Conservation (phyloP, 805 yeast genomes). For the Lipomyces kockii region DNA sequence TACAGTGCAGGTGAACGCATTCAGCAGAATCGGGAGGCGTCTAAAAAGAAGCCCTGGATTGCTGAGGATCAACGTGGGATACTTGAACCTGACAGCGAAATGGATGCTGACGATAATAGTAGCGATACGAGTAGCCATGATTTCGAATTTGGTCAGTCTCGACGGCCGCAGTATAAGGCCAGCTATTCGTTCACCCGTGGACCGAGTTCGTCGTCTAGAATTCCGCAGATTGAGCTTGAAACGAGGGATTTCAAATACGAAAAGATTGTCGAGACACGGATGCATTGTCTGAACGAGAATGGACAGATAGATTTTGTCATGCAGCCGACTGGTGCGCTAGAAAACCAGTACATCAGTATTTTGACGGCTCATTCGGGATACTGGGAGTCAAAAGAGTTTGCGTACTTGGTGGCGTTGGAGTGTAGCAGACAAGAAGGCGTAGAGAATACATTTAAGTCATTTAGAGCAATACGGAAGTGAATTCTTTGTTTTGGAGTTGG, state of each 20-base stretch:
- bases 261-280: slow-evolving; percentile 41
- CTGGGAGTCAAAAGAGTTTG: slow-evolving; percentile 84
- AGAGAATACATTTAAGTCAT: slow-evolving; percentile 40
- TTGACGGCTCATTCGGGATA: slow-evolving; percentile 88
- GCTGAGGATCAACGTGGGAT: slow-evolving; percentile 16
- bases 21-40: slow-evolving; percentile 16
- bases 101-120: slow-evolving; percentile 11
- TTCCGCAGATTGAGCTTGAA: slow-evolving; percentile 2
- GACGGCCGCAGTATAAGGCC: slow-evolving; percentile 9
- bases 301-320: slow-evolving; percentile 86
- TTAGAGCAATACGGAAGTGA: slow-evolving; percentile 26
- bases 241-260: slow-evolving; percentile 15
- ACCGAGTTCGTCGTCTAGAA: slow-evolving; percentile 9
- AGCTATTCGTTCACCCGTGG: slow-evolving; percentile 26
- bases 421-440: slow-evolving; percentile 42
- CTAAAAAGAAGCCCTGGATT: neutral
- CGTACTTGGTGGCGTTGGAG: slow-evolving; percentile 57
- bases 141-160: neutral
- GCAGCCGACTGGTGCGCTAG: slow-evolving; percentile 64
- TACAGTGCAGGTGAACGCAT: slow-evolving; percentile 31
- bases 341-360: slow-evolving; percentile 78
- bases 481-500: neutral
- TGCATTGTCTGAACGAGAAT: slow-evolving; percentile 64
- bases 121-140: neutral
- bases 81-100: slow-evolving; percentile 8